phyloP scores from a whole-genome alignment of 352 stramenopile species.

The Phytopythium aichiense region DNA sequence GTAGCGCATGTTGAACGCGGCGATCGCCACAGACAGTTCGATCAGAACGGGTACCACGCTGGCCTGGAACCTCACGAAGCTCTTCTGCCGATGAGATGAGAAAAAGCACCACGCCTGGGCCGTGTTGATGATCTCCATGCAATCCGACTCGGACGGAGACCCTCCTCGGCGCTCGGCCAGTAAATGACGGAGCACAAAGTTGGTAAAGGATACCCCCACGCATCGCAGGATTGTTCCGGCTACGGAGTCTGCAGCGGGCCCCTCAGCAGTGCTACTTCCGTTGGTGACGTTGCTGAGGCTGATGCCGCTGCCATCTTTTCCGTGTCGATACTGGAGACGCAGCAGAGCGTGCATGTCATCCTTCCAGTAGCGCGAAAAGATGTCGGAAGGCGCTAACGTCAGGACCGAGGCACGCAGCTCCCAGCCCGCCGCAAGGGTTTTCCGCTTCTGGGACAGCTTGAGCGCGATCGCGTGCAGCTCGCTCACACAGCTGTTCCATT shows the following conservation, averaged over 20 bases:
- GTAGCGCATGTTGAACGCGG: conserved; percentile 70
- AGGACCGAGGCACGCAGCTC: conserved; percentile 46
- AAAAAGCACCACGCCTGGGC: conserved; percentile 80
- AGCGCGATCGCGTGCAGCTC: conserved; percentile 52
- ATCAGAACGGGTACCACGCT: conserved; percentile 43
- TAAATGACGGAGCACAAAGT: conserved; percentile 45
- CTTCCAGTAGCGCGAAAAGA: conserved; percentile 72
- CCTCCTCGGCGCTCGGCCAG: conserved; percentile 27
- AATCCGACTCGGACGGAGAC: conserved; percentile 43
- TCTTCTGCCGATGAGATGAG: conserved; percentile 25
- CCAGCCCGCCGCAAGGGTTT: conserved; percentile 48
- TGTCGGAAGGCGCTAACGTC: conserved; percentile 45
- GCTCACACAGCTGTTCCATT: conserved; percentile 61
- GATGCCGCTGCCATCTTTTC: conserved; percentile 41
- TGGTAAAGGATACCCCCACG: conserved; percentile 23
- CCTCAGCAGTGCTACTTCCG: conserved; percentile 10
- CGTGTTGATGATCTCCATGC: conserved; percentile 82
- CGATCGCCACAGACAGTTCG: conserved; percentile 49
- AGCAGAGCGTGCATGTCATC: conserved; percentile 55
- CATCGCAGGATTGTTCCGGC: conserved; percentile 13
- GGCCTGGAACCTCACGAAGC: conserved; percentile 27
- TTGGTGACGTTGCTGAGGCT: not conserved
- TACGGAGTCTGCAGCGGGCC: conserved; percentile 3
- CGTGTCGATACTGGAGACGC: conserved; percentile 59
- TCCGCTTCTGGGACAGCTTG: conserved; percentile 32